These are phyloP conservation scores for Scedosporium dehoogii DNA, from an alignment of 2,329 filamentous ascomycete genomes.

Conservation along the genomic window DNA sequence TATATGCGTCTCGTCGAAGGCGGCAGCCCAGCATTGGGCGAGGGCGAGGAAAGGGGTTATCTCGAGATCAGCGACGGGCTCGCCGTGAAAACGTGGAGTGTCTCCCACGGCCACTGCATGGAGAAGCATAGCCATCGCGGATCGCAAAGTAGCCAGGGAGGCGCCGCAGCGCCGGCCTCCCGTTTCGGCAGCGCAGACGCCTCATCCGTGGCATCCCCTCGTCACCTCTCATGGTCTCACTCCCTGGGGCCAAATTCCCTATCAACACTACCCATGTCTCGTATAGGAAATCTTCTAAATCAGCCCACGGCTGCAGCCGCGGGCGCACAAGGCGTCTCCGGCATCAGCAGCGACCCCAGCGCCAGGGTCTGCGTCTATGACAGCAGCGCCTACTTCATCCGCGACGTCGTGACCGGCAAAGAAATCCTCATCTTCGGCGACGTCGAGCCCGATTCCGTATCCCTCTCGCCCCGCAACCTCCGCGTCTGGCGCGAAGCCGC, in stretches of 20 bases:
- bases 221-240: conserved; percentile 11
- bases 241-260: background rate
- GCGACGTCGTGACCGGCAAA: conserved; percentile 55
- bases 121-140: conserved; percentile 61
- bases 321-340: background rate
- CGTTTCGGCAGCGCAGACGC: conserved; percentile 41
- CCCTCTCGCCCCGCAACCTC: conserved; percentile 69
- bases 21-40: conserved; percentile 73
- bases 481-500: conserved; percentile 82
- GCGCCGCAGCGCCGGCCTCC: conserved; percentile 8
- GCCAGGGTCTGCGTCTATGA: conserved; percentile 63
- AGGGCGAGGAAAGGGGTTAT: conserved; percentile 73
- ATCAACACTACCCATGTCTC: background rate
- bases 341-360: conserved; percentile 17
- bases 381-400: conserved; percentile 89
- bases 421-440: conserved; percentile 94
- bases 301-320: background rate
- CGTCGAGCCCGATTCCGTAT: conserved; percentile 84
- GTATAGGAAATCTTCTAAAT: conserved; percentile 6
- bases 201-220: conserved; percentile 20
- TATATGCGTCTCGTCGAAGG: conserved; percentile 84
- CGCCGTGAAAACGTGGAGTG: conserved; percentile 75
- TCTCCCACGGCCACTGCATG: conserved; percentile 86
- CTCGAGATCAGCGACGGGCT: conserved; percentile 81
- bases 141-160: conserved; percentile 36